phyloP scores from a whole-genome alignment of 2,329 filamentous ascomycete genomes.

The Aspergillus neotritici region DNA sequence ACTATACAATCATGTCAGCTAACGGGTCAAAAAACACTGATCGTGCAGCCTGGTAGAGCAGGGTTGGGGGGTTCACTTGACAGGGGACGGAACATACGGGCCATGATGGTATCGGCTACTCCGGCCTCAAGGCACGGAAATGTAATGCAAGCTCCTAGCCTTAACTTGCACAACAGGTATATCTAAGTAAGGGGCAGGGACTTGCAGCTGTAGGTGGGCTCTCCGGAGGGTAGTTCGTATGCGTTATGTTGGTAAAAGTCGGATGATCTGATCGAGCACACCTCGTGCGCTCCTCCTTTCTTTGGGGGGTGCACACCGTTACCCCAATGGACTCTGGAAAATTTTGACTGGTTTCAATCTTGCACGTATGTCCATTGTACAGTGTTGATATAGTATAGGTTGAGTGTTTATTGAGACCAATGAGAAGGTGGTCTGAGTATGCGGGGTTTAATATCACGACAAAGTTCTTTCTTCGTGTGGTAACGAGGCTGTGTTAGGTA shows the following conservation, averaged over 20 bases:
- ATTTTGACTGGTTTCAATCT: slow-evolving; percentile 10
- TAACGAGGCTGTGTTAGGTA: too few species aligned
- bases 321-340: slow-evolving; percentile 14
- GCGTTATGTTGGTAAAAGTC: neutral
- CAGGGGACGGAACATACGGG: too few species aligned
- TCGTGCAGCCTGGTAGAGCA: too few species aligned
- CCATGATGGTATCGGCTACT: neutral
- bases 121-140: neutral
- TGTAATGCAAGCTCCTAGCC: neutral
- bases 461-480: neutral
- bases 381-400: neutral
- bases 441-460: neutral
- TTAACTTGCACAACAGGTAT: neutral
- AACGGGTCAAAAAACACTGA: neutral
- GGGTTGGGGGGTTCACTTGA: too few species aligned
- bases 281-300: neutral
- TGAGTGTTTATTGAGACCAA: neutral
- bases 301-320: slow-evolving; percentile 13
- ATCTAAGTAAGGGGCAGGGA: slow-evolving; percentile 1
- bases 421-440: neutral
- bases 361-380: slow-evolving; percentile 12
- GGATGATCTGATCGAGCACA: neutral
- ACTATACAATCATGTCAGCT: slow-evolving; percentile 13
- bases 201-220: neutral
- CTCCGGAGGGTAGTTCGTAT: neutral